Conservation (phyloP, 352 stramenopile genomes). For the Pythium coloratum region DNA sequence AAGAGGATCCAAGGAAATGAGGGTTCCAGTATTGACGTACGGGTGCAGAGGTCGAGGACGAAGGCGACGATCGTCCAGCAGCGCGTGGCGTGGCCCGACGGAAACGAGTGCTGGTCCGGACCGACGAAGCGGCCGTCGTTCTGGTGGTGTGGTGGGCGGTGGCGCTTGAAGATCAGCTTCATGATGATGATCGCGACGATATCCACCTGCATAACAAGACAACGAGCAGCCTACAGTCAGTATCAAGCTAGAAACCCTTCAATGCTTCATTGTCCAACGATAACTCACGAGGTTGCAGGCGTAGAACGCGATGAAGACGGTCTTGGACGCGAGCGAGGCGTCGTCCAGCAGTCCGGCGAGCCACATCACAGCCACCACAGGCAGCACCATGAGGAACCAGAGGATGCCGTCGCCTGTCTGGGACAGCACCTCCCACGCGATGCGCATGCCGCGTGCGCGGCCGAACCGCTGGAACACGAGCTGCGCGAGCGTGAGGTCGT, state of each 20-base stretch:
- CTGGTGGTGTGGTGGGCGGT: slow-evolving; percentile 72
- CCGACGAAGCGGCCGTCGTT: slow-evolving; percentile 76
- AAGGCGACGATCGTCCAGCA: slow-evolving; percentile 71
- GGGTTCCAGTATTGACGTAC: slow-evolving; percentile 28
- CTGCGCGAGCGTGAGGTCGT: slow-evolving; percentile 75
- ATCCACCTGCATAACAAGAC: slow-evolving; percentile 46
- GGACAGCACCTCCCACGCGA: slow-evolving; percentile 80
- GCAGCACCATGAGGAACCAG: slow-evolving; percentile 65
- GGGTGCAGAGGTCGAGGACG: slow-evolving; percentile 49
- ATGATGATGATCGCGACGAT: slow-evolving; percentile 79
- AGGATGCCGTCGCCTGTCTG: slow-evolving; percentile 83
- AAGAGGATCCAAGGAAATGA: not conserved
- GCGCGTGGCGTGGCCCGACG: slow-evolving; percentile 79
- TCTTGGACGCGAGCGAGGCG: slow-evolving; percentile 29
- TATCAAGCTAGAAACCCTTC: no score
- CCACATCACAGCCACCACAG: slow-evolving; percentile 42
- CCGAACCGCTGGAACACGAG: slow-evolving; percentile 71
- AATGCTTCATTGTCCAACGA: not conserved
- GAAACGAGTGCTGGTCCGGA: slow-evolving; percentile 85
- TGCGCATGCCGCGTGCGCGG: slow-evolving; percentile 35
- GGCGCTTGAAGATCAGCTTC: slow-evolving; percentile 72
- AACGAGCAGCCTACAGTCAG: no score
- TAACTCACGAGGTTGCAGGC: slow-evolving; percentile 46
- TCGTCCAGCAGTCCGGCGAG: slow-evolving; percentile 31
- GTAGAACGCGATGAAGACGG: slow-evolving; percentile 43